phyloP scores from a whole-genome alignment of 1,284 basidiomycete genomes.

The Cutaneotrichosporon sp. region DNA sequence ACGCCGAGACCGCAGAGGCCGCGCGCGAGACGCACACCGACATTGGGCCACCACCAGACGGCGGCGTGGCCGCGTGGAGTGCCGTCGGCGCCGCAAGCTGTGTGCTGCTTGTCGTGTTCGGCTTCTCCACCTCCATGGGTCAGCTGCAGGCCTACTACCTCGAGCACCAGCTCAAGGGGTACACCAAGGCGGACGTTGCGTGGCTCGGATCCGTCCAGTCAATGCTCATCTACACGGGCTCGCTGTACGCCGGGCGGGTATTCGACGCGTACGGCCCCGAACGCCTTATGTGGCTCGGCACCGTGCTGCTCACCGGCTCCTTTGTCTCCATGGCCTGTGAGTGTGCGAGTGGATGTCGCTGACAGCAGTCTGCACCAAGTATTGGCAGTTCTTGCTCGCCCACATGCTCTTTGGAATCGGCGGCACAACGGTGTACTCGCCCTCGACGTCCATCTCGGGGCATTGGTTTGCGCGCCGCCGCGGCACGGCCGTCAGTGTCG shows the following conservation, averaged over 20 bases:
- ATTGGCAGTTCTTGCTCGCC: constrained; percentile 49
- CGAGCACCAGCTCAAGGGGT: constrained; percentile 38
- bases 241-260: constrained; percentile 40
- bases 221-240: constrained; percentile 40
- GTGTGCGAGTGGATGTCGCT: constrained; percentile 1
- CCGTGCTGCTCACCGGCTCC: constrained; percentile 34
- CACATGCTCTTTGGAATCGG: constrained; percentile 45
- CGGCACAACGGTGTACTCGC: constrained; percentile 43
- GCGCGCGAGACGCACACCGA: neutral
- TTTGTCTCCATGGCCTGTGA: constrained; percentile 46
- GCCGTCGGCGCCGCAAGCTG: constrained; percentile 40
- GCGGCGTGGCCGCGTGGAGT: constrained; percentile 48
- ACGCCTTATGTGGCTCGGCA: constrained; percentile 33
- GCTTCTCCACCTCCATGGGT: constrained; percentile 48
- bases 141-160: constrained; percentile 47
- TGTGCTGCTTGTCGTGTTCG: constrained; percentile 46
- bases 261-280: constrained; percentile 48
- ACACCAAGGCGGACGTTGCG: constrained; percentile 41
- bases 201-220: constrained; percentile 45
- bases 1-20: neutral
- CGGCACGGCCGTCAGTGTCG: constrained; percentile 47
- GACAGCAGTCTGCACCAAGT: constrained; percentile 41
- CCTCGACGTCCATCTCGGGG: constrained; percentile 45
- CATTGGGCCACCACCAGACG: constrained; percentile 48
- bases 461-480: constrained; percentile 50